Percentiles rank a stretch among this genome's conserved stretches.
phyloP scores from a whole-genome alignment of 2,329 filamentous ascomycete genomes.

The Cladosporium halotolerans region DNA sequence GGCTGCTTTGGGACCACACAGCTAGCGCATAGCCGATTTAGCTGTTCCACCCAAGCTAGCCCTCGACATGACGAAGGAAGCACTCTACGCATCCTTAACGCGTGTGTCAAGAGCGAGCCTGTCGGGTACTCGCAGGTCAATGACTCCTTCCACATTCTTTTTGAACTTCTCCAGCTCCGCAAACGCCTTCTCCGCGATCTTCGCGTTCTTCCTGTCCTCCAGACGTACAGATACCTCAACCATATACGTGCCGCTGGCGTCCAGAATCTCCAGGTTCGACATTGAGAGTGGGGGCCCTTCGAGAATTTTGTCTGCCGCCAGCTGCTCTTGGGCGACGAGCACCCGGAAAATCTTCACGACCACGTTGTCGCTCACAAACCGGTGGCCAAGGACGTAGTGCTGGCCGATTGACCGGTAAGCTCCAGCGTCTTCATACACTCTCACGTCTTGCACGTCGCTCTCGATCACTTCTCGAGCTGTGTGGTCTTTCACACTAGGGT shows the following conservation, averaged over 20 bases:
- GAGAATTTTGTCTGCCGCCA: conserved; percentile 20
- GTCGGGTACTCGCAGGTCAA: conserved; percentile 53
- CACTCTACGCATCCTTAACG: conserved; percentile 33
- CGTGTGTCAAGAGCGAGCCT: conserved; percentile 55
- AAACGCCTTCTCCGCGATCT: conserved; percentile 48
- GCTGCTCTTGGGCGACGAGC: conserved; percentile 28
- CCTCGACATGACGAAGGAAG: too few species aligned
- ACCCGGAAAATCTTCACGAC: conserved; percentile 52
- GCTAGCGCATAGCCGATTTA: too few species aligned
- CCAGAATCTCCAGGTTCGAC: conserved; percentile 44
- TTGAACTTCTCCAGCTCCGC: conserved; percentile 49
- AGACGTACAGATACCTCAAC: conserved; percentile 54
- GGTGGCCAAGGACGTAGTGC: conserved; percentile 51
- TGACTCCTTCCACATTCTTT: conserved; percentile 49
- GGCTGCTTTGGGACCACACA: too few species aligned
- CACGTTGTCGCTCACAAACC: conserved; percentile 53
- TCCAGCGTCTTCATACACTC: conserved; percentile 25
- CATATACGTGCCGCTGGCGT: conserved; percentile 52
- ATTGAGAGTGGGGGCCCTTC: conserved; percentile 34
- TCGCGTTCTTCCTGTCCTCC: conserved; percentile 49
- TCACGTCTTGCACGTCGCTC: conserved; percentile 42
- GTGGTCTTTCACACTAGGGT: conserved; percentile 47
- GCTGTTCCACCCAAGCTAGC: too few species aligned
- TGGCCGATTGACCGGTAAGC: conserved; percentile 37
- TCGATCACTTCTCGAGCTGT: conserved; percentile 48